Conservation (phyloP, 805 yeast species). For the Yamadazyma laniorum region DNA sequence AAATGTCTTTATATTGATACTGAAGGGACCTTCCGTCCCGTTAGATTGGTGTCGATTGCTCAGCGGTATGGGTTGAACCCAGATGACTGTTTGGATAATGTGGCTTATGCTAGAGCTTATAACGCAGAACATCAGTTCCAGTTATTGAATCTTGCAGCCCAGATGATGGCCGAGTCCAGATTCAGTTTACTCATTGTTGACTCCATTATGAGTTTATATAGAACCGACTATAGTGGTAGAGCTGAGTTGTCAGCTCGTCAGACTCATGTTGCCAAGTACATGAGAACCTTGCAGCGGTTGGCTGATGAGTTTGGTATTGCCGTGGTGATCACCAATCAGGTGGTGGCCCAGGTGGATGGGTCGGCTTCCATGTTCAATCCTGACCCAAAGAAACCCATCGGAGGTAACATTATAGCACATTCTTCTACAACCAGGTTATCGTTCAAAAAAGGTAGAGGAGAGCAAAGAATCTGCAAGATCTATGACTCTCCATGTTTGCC, state of each 20-base stretch:
- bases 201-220: constrained; percentile 92
- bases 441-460: constrained; percentile 87
- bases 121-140: constrained; percentile 95
- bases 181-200: constrained; percentile 92
- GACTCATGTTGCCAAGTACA: constrained; percentile 86
- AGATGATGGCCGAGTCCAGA: constrained; percentile 93
- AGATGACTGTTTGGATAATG: constrained; percentile 92
- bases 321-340: constrained; percentile 89
- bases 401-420: constrained; percentile 97
- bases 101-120: constrained; percentile 95
- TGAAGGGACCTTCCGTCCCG: constrained; percentile 95
- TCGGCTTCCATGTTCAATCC: constrained; percentile 82
- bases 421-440: constrained; percentile 91
- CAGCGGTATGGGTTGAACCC: constrained; percentile 88
- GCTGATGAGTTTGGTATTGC: constrained; percentile 99
- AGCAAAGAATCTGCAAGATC: constrained; percentile 89
- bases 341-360: constrained; percentile 96
- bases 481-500: constrained; percentile 97
- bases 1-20: constrained; percentile 95
- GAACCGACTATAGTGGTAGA: constrained; percentile 93
- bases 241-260: constrained; percentile 96
- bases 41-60: constrained; percentile 84
- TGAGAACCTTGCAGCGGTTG: constrained; percentile 86
- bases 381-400: constrained; percentile 97
- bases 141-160: constrained; percentile 84